Conservation (phyloP, 805 yeast species). For the Nakazawaea wyomingensis region DNA sequence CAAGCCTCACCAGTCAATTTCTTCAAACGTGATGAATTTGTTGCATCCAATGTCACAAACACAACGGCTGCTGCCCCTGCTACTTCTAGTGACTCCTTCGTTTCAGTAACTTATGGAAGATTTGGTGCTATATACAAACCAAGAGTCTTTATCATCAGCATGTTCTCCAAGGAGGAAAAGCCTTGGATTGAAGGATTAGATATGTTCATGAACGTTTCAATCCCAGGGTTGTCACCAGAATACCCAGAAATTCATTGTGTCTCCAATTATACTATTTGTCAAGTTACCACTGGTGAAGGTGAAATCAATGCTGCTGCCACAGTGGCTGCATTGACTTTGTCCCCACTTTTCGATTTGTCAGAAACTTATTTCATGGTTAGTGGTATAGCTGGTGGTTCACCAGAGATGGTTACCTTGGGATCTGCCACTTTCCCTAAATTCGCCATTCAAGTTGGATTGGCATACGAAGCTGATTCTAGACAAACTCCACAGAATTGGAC, state of each 20-base stretch:
- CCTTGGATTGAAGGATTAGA: conserved; percentile 47
- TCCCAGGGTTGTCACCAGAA: conserved; percentile 63
- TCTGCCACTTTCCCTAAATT: conserved; percentile 55
- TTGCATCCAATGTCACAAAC: neutral
- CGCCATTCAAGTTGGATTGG: conserved; percentile 58
- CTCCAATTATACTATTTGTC: conserved; percentile 48
- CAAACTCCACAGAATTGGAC: conserved; percentile 50
- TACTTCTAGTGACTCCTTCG: conserved; percentile 7
- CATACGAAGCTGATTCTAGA: conserved; percentile 51
- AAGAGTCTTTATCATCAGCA: conserved; percentile 47
- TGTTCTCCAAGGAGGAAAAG: conserved; percentile 48
- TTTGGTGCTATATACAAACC: conserved; percentile 42
- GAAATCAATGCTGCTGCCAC: conserved; percentile 64
- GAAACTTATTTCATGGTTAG: conserved; percentile 58
- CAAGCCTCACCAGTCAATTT: conserved; percentile 8
- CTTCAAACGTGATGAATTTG: conserved; percentile 3
- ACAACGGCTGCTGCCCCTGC: conserved; percentile 8
- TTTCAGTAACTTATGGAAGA: conserved; percentile 10
- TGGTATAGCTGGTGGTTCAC: conserved; percentile 66
- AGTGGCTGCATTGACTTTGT: conserved; percentile 46
- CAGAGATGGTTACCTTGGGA: conserved; percentile 50
- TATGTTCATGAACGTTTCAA: conserved; percentile 47
- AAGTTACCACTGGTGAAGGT: conserved; percentile 64
- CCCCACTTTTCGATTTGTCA: conserved; percentile 50
- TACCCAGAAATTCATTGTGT: conserved; percentile 56